Evolutionary conservation across 768 basidiomycete genomes (phyloP).

Genomic region (Psilocybe azurescens): DNA sequence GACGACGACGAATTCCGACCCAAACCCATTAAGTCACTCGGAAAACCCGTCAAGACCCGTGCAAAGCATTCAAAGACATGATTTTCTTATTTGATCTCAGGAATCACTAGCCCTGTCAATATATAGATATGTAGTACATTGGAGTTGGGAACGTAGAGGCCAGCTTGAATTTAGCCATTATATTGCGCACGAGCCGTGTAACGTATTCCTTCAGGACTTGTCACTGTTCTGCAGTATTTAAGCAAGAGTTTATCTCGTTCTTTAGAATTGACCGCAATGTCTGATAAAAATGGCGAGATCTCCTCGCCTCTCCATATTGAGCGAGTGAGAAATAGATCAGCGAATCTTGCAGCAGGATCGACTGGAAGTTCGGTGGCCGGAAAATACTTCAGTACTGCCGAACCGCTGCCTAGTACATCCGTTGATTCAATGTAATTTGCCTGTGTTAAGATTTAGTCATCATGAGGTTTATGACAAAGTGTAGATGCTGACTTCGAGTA

Average conservation of each 20-base stretch:
- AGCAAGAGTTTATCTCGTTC: conserved; percentile 87
- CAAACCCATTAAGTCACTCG: conserved; percentile 43
- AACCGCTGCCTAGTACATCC: conserved; percentile 37
- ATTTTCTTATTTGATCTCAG: background rate
- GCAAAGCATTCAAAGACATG: conserved; percentile 35
- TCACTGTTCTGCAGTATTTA: conserved; percentile 83
- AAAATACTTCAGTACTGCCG: conserved; percentile 67
- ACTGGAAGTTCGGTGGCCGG: conserved; percentile 75
- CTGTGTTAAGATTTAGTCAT: conserved; percentile 40
- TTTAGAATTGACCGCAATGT: conserved; percentile 84
- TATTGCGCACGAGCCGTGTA: conserved; percentile 77
- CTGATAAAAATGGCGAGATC: conserved; percentile 80
- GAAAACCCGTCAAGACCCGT: conserved; percentile 45
- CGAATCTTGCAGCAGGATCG: conserved; percentile 82
- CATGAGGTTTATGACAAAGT: background rate
- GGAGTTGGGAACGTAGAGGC: background rate
- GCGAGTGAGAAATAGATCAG: conserved; percentile 86
- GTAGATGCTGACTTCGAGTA: conserved; percentile 65
- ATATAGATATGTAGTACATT: background rate
- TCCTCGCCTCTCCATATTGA: conserved; percentile 80
- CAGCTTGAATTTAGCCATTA: conserved; percentile 39
- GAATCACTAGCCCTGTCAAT: background rate
- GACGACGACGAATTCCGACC: conserved; percentile 56
- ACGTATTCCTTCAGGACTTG: conserved; percentile 68
- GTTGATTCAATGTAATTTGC: conserved; percentile 70